Evolutionary conservation across 2,329 filamentous ascomycete species (phyloP), one percentile per base, ranked within the genome.

Genomic region (Teratosphaeria viscida): DNA sequence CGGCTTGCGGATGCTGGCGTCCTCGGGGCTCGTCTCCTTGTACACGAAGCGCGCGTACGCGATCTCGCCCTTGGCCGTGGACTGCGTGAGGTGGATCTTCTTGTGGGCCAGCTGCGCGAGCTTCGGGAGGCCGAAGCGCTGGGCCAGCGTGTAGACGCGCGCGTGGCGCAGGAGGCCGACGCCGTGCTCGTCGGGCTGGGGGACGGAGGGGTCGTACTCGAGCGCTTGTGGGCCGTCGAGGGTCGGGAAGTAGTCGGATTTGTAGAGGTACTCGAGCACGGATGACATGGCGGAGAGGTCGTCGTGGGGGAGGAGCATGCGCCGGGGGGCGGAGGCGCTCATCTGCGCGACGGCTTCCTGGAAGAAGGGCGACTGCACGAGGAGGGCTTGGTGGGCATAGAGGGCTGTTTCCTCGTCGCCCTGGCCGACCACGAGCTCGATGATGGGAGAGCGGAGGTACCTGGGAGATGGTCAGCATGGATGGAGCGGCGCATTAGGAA

Each of bases 81-180:
- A 90, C 70, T 91, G 87, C 68, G 95, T 88, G 72, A 89, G 89
- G 78, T 96, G 90, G 68, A 96, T 96, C 79, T 96, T 96, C 72
- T 84, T 85, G 72, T 89, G 89, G 2, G 91, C 87, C 32, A 96
- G 84, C 19, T 80, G 83, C 74, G 89, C 89, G 63, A 96, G 84
- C 10, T 78, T 78, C 0, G 77, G 76, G 19, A 80, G 76, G 49
- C 84, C 82, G 62, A 94, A 85, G 74, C 88, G 90, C 68, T 91
- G 87, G 27, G 90, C 91, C 27, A 96, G 80, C 0, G 90, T 96
- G 78, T 96, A 96, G 64, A 96, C 83, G 64, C 88, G 87, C 26
- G 92, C 92, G 73, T 96, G 92, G 70, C 89, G 90, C 62, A 96
- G 84, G 19, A 96, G 85, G 70, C 92, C 88, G 14, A 87, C 82